Percentiles rank a stretch among this genome's conserved stretches.
These are phyloP conservation scores for Aspergillus quadricinctus DNA, from an alignment of 2,329 filamentous ascomycete species.

Conservation along the genomic window DNA sequence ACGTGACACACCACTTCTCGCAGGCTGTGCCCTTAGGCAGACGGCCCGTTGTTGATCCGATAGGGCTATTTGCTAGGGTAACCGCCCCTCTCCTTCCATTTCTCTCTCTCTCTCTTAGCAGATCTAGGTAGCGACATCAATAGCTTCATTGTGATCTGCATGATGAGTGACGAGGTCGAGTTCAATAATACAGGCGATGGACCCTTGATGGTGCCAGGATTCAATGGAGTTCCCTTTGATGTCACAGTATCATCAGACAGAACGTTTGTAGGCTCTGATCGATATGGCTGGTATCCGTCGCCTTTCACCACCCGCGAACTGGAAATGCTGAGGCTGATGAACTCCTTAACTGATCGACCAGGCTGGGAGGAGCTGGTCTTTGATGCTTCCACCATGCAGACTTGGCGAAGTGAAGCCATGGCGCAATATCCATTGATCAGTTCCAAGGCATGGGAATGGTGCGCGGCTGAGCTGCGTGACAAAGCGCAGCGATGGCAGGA, in stretches of 20 bases:
- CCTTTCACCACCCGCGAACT: slow-evolving; percentile 7
- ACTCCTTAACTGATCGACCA: slow-evolving; percentile 6
- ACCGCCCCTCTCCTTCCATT: too few species aligned
- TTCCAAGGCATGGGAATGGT: slow-evolving; percentile 12
- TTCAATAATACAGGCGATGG: neutral
- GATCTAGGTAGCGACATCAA: too few species aligned
- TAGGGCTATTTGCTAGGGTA: too few species aligned
- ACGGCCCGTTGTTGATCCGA: too few species aligned
- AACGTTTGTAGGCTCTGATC: neutral
- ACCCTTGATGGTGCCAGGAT: neutral
- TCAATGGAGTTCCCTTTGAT: neutral
- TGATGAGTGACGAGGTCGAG: neutral
- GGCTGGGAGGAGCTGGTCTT: slow-evolving; percentile 4
- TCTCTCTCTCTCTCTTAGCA: too few species aligned
- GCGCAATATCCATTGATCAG: slow-evolving; percentile 5
- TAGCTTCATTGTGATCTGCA: neutral
- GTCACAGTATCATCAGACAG: neutral
- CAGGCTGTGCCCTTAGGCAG: too few species aligned
- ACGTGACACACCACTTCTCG: too few species aligned
- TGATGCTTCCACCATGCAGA: neutral
- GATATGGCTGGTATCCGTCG: neutral
- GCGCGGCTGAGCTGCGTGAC: slow-evolving; percentile 10
- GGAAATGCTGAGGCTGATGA: slow-evolving; percentile 5
- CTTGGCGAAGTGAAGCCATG: slow-evolving; percentile 6
- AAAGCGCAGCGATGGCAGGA: slow-evolving; percentile 4